Evolutionary conservation across 495 filamentous ascomycete genomes (phyloP), one percentile per base, ranked within the genome.

Genomic region (Xylona heveae): DNA sequence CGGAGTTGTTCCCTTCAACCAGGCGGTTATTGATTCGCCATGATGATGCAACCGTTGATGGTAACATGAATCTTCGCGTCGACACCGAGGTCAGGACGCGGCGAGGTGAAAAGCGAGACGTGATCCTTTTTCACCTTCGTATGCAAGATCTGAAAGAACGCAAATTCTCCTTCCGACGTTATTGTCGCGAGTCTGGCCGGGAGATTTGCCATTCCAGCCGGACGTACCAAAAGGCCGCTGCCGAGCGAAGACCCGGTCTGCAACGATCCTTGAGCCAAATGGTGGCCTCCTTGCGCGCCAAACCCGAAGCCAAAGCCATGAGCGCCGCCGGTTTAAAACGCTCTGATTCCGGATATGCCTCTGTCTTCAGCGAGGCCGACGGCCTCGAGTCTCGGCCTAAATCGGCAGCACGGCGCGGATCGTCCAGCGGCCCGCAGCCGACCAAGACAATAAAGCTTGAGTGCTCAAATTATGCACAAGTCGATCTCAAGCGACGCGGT

Each of bases 381-480:
- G 41, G 45, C 28, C 35, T 47, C 35, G 52, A 65, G 29, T 50
- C 51, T 21, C 54, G 52, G 24, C 45, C 46, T 21, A 49, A 27
- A 37, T 47, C 17, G 39, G 54, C 35, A 36, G 33, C 19, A 30
- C 28, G 29, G 45, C 42, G 36, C 17, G 35, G 44, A 40, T 46
- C 50, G 41, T 42, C 51, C 21, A 42, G 50, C 28, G 55, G 53
- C 43, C 52, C 62, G 52, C 38, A 57, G 35, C 58, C 58, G 23
- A 74, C 67, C 30, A 85, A 92, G 45, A 76, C 63, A 24, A 76
- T 77, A 41, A 75, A 79, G 48, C 64, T 97, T 21, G 85, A 95
- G 44, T 97, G 93, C 50, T 88, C 81, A 35, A 97, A 97, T 54
- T 97, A 97, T 47, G 88, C 88, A 6, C 82, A 88, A 45, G 71